These are phyloP conservation scores for Cylindrodendrum hubeiense DNA, from an alignment of 2,329 filamentous ascomycete species.

Conservation along the genomic window DNA sequence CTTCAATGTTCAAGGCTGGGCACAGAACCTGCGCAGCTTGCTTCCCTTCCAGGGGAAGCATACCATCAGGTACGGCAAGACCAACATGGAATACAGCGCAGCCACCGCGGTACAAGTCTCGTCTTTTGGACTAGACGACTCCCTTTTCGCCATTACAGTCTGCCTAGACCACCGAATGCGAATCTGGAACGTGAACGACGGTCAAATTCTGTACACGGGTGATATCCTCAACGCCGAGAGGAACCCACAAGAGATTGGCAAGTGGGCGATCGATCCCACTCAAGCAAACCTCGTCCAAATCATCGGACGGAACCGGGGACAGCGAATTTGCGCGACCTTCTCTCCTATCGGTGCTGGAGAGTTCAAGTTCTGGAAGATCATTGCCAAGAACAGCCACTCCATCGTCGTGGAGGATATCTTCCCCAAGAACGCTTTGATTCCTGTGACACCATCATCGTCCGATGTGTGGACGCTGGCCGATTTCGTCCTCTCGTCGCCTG, in stretches of 20 bases:
- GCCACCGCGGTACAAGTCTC: conserved; percentile 73
- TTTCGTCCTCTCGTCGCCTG: conserved; percentile 72
- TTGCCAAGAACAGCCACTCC: conserved; percentile 72
- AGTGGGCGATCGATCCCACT: conserved; percentile 82
- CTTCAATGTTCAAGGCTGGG: conserved; percentile 81
- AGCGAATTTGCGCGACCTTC: conserved; percentile 79
- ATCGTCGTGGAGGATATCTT: conserved; percentile 80
- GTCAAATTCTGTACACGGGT: conserved; percentile 79
- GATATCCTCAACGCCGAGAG: conserved; percentile 80
- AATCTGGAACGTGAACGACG: conserved; percentile 89
- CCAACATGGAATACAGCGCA: conserved; percentile 75
- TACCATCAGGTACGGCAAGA: conserved; percentile 72
- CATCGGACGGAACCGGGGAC: conserved; percentile 68
- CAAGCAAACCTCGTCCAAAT: conserved; percentile 83
- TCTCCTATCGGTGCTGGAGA: conserved; percentile 89
- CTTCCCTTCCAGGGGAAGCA: conserved; percentile 75
- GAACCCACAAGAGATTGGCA: conserved; percentile 76
- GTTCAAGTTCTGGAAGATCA: conserved; percentile 93
- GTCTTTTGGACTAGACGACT: conserved; percentile 61
- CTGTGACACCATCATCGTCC: conserved; percentile 77
- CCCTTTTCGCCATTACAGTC: conserved; percentile 78
- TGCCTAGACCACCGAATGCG: conserved; percentile 90
- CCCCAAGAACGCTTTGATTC: conserved; percentile 69
- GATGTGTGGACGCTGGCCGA: conserved; percentile 86
- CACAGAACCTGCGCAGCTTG: conserved; percentile 73